Evolutionary conservation across 192 early-diverging fungal species (phyloP), one percentile per base, ranked within the genome.

Genomic region (Coemansia sp.): DNA sequence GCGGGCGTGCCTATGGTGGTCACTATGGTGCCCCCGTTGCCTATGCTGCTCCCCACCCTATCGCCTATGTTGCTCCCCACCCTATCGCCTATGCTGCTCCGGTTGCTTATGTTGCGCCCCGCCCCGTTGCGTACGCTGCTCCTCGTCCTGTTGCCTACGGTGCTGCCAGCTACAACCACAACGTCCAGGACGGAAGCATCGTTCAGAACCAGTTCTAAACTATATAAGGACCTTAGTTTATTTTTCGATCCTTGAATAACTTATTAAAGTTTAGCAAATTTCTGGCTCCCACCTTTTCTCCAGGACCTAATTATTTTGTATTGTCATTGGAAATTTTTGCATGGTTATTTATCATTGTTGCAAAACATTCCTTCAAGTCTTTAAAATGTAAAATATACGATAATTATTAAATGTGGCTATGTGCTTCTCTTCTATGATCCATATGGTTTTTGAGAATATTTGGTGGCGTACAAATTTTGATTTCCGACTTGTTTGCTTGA

Each of bases 131-230:
- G 23, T 54, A 54, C n/a, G 52, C 52, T 25, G 40, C 40, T 57
- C 33, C 30, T 17, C 61, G 62, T 57, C 65, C 65, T 9, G 48
- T 23, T 36, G 34, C 34, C 34, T 36, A 36, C 5, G 34, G 34
- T 36, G 59, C 31, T 42, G 61, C 20, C 29, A 53, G 60, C 23
- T 41, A 50, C 42, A 68, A 68, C 65, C 61, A 78, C 75, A 71
- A 78, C 55, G 28, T 42, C 33, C 75, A 72, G 75, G 20, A 68
- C 11, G 75, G 68, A 25, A 59, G 65, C 57, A 78, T 78, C 55
- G 65, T 78, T 38, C 75, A 78, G 75, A 72, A 72, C 75, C 75
- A 71, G 65, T 42, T 28, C 34, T 78, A 79, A 69, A 61, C 14
- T 40, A 2, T 13, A 4, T 40, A 40, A 40, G 2, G 15, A 13